Evolutionary conservation across 106 monocot genomes (phyloP).

Genomic region (Apostasia shenzhenica): DNA sequence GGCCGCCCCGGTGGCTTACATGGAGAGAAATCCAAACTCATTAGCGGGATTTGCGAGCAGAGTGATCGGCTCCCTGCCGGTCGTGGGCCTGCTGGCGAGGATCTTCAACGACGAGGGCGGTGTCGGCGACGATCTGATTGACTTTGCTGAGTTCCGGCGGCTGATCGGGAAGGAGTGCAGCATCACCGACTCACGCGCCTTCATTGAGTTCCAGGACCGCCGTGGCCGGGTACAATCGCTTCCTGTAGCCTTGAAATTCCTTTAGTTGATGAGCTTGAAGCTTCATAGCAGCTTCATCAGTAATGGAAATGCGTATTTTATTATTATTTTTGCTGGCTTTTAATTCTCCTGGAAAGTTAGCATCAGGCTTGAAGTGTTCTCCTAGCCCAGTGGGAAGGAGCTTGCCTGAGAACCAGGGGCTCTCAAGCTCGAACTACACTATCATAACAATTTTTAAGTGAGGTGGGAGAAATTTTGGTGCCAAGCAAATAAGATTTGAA

Average conservation of each 20-base stretch:
- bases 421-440: too few species aligned
- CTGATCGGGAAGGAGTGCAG: constrained; percentile 83
- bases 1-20: constrained; percentile 36
- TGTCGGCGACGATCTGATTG: constrained; percentile 82
- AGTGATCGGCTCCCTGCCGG: constrained; percentile 77
- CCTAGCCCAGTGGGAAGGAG: neutral
- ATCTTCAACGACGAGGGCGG: constrained; percentile 95
- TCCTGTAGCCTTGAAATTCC: neutral
- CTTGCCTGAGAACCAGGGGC: too few species aligned
- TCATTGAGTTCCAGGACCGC: constrained; percentile 76
- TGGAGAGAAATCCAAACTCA: constrained; percentile 83
- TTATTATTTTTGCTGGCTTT: too few species aligned
- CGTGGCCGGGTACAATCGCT: constrained; percentile 53
- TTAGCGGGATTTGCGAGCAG: constrained; percentile 39
- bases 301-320: too few species aligned
- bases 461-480: too few species aligned
- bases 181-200: constrained; percentile 65
- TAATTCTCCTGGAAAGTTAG: too few species aligned
- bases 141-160: constrained; percentile 98
- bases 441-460: too few species aligned
- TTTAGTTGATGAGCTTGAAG: neutral
- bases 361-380: neutral
- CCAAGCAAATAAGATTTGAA: too few species aligned
- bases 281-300: neutral
- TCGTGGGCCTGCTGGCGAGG: constrained; percentile 76